These are phyloP conservation scores for Kandelia obovata DNA, from an alignment of 345 rosid genomes.

Conservation along the genomic window DNA sequence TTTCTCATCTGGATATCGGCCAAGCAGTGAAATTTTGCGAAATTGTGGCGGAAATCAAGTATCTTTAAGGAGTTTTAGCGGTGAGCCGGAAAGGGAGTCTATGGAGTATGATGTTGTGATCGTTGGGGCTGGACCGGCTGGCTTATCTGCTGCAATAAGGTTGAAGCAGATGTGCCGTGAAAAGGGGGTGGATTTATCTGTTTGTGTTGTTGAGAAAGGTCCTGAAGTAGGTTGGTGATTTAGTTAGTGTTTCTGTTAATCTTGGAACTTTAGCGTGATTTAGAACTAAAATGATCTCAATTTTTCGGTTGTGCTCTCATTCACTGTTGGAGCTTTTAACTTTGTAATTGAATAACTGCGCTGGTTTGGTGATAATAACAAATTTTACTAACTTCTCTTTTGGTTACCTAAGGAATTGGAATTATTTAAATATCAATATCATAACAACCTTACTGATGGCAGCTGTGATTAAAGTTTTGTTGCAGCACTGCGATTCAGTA, in stretches of 20 bases:
- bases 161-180: conserved; percentile 76
- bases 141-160: conserved; percentile 83
- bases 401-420: too few relatives aligned
- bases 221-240: conserved; percentile 70
- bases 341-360: too few relatives aligned
- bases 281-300: too few relatives aligned
- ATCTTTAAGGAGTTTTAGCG: conserved; percentile 41
- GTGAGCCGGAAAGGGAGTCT: conserved; percentile 52
- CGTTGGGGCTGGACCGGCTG: conserved; percentile 99
- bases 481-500: not conserved
- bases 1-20: conserved; percentile 34
- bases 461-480: conserved; percentile 10
- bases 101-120: conserved; percentile 88
- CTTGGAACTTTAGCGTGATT: not conserved
- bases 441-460: too few relatives aligned
- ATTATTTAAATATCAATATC: too few relatives aligned
- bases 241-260: not conserved
- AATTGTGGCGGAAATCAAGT: conserved; percentile 5
- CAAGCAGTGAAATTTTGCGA: conserved; percentile 13
- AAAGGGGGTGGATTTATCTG: conserved; percentile 72
- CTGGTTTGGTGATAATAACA: too few relatives aligned
- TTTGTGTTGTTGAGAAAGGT: conserved; percentile 95
- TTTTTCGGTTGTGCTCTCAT: too few relatives aligned
- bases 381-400: too few relatives aligned
- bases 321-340: too few relatives aligned